Evolutionary conservation across 345 rosid species (phyloP).

Genomic region (Tarenaya hassleriana): DNA sequence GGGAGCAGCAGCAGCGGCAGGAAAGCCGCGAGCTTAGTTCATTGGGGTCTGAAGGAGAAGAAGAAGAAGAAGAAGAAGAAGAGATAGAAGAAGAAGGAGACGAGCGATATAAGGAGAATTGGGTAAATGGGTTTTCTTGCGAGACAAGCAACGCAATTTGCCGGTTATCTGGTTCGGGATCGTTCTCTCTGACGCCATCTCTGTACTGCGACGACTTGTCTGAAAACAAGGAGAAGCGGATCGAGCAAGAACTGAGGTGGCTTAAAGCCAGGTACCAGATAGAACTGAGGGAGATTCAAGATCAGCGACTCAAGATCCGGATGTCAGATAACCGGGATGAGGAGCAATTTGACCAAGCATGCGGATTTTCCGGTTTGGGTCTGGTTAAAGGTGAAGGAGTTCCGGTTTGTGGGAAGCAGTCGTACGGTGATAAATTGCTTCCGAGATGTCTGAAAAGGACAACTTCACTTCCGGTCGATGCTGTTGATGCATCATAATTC

Average conservation of each 20-base stretch:
- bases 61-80: constrained; percentile 33
- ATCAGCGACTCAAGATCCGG: constrained; percentile 29
- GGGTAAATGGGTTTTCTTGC: constrained; percentile 24
- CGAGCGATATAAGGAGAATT: background rate
- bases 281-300: constrained; percentile 38
- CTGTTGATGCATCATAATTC: constrained; percentile 35
- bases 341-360: background rate
- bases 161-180: constrained; percentile 26
- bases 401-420: constrained; percentile 12
- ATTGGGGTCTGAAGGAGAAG: constrained; percentile 48
- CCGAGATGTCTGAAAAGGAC: constrained; percentile 41
- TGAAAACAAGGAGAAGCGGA: constrained; percentile 29
- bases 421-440: constrained; percentile 28
- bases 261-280: constrained; percentile 43
- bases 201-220: constrained; percentile 16
- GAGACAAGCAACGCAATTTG: constrained; percentile 16
- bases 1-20: constrained; percentile 65
- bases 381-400: constrained; percentile 15
- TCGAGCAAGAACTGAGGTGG: constrained; percentile 47
- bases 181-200: constrained; percentile 14
- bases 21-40: constrained; percentile 74
- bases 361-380: constrained; percentile 11
- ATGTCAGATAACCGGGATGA: background rate
- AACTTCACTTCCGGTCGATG: constrained; percentile 48
- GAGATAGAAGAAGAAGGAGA: background rate